phyloP scores from a whole-genome alignment of 805 yeast species.

The Saturnispora saitoi region DNA sequence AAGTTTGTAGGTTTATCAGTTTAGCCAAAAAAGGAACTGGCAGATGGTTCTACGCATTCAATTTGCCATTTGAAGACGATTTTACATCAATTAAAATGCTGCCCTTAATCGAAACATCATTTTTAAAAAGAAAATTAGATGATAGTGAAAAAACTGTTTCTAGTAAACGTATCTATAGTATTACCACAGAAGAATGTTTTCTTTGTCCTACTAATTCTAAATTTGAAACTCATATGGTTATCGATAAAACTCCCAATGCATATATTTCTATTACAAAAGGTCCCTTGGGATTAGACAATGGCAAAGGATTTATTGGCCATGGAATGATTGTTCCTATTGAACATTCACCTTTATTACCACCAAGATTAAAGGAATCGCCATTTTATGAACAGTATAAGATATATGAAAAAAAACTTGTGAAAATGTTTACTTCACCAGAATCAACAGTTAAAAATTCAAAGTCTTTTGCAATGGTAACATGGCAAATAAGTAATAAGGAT shows the following conservation, averaged over 20 bases:
- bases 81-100: not conserved
- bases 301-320: conserved; percentile 63
- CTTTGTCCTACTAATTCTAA: conserved; percentile 78
- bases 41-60: conserved; percentile 75
- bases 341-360: conserved; percentile 43
- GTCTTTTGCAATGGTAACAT: conserved; percentile 45
- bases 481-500: conserved; percentile 55
- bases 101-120: not conserved
- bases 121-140: not conserved
- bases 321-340: conserved; percentile 72
- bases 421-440: conserved; percentile 33
- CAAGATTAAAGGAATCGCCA: conserved; percentile 26
- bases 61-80: conserved; percentile 13
- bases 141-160: not conserved
- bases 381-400: conserved; percentile 36
- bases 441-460: conserved; percentile 20
- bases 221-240: conserved; percentile 69
- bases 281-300: conserved; percentile 52
- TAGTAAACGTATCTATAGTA: not conserved
- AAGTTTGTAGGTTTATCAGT: conserved; percentile 56
- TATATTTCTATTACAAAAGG: conserved; percentile 82
- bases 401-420: conserved; percentile 40
- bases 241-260: conserved; percentile 57
- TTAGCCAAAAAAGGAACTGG: conserved; percentile 49
- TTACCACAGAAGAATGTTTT: conserved; percentile 60